phyloP scores from a whole-genome alignment of 139 green algal genomes.

The Axilococcus clingmanii region DNA sequence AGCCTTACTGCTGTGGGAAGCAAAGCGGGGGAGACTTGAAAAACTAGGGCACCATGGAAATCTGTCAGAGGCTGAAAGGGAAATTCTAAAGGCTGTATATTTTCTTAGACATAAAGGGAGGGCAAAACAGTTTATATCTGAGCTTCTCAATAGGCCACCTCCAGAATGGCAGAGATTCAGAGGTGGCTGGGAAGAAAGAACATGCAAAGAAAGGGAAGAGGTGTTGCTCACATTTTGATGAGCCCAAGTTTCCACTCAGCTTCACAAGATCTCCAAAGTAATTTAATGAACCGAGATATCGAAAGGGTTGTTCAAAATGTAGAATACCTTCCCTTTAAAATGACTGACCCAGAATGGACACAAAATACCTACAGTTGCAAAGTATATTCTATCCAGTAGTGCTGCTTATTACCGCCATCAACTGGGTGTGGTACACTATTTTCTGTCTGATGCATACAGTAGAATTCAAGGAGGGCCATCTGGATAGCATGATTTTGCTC shows the following conservation, averaged over 20 bases:
- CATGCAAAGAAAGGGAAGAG: too few relatives aligned
- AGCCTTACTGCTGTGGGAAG: conserved; percentile 26
- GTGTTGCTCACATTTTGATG: too few relatives aligned
- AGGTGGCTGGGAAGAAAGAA: conserved; percentile 3
- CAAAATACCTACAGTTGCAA: too few relatives aligned
- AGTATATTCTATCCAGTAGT: too few relatives aligned
- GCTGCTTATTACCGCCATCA: too few relatives aligned
- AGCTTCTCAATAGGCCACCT: conserved; percentile 12
- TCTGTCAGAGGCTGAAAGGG: conserved; percentile 21
- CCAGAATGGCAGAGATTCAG: conserved; percentile 23
- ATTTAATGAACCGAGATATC: too few relatives aligned
- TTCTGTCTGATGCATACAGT: neutral
- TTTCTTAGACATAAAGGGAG: conserved; percentile 30
- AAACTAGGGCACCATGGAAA: conserved; percentile 25
- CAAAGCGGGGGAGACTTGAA: conserved; percentile 14
- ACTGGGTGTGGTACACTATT: too few relatives aligned
- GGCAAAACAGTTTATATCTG: conserved; percentile 1
- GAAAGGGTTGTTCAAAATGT: too few relatives aligned
- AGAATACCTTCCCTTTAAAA: too few relatives aligned
- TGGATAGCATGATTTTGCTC: neutral
- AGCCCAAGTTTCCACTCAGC: too few relatives aligned
- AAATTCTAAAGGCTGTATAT: conserved; percentile 36
- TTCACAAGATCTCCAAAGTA: too few relatives aligned
- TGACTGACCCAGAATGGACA: too few relatives aligned
- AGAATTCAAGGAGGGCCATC: neutral